Conservation (phyloP, 2,329 filamentous ascomycete species). For the Catunica adiposa region DNA sequence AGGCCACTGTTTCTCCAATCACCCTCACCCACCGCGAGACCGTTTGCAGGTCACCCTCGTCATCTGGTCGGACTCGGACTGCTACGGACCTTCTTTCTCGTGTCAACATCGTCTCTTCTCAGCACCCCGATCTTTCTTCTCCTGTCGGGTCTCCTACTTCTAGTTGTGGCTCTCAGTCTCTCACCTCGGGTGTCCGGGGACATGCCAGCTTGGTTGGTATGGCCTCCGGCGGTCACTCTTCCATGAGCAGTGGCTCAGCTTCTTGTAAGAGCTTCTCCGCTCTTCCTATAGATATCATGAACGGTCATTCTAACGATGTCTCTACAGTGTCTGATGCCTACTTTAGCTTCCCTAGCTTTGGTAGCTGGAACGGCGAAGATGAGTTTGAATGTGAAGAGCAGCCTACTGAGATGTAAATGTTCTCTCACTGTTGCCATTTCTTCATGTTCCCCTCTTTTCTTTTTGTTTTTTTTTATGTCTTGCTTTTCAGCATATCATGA, state of each 20-base stretch:
- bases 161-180: conserved; percentile 1
- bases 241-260: conserved; percentile 14
- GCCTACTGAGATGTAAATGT: conserved; percentile 8
- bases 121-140: conserved; percentile 8
- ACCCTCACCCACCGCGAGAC: conserved; percentile 10
- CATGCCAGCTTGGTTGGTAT: background rate
- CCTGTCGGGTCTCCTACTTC: conserved; percentile 8
- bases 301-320: background rate
- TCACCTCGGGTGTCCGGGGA: background rate
- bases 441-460: background rate
- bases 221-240: background rate
- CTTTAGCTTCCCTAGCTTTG: conserved; percentile 59
- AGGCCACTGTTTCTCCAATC: conserved; percentile 12
- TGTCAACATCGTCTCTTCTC: conserved; percentile 10
- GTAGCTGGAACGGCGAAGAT: conserved; percentile 40
- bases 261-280: conserved; percentile 19
- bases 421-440: background rate
- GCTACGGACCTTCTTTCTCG: conserved; percentile 13
- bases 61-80: conserved; percentile 10
- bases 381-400: conserved; percentile 13
- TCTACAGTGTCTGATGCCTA: conserved; percentile 25
- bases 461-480: background rate
- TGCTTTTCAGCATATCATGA: background rate
- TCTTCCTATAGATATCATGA: conserved; percentile 3
- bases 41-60: conserved; percentile 11